Conservation (phyloP, 148 eudicot species). For the Rhododendron griersonianum region DNA sequence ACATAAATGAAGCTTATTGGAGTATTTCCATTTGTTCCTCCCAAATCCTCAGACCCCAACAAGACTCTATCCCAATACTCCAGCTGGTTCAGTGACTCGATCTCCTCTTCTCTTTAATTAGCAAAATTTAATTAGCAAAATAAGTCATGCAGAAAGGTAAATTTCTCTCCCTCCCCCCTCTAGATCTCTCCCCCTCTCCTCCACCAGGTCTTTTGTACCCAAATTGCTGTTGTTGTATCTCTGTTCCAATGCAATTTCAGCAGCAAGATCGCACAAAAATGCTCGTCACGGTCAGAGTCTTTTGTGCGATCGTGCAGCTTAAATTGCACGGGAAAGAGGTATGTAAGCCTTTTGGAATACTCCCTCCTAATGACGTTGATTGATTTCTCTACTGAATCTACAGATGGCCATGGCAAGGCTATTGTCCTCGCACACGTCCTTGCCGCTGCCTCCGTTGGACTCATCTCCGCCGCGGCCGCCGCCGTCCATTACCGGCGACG, state of each 20-base stretch:
- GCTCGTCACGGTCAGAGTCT: too few relatives aligned
- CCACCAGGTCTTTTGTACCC: neutral
- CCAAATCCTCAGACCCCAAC: neutral
- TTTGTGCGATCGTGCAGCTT: too few relatives aligned
- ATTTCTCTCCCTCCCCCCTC: neutral
- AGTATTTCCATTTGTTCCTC: neutral
- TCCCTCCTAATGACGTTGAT: neutral
- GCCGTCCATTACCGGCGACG: slow-evolving; percentile 14
- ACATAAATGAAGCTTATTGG: neutral
- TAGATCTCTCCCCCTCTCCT: neutral
- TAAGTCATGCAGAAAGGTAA: neutral
- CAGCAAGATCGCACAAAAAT: too few relatives aligned
- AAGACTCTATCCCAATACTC: neutral
- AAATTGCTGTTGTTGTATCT: neutral
- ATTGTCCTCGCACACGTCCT: slow-evolving; percentile 22
- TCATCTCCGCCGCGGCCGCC: slow-evolving; percentile 20
- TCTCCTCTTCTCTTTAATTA: neutral
- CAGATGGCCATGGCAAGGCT: slow-evolving; percentile 15
- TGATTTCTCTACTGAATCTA: neutral
- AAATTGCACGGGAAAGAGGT: too few relatives aligned
- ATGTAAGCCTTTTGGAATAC: neutral
- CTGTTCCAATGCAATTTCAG: neutral
- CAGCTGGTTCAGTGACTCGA: neutral
- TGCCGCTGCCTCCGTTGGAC: slow-evolving; percentile 29
- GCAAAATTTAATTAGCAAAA: neutral